Conservation (phyloP, 169 alveolate genomes). For the Plasmodium knowlesi region DNA sequence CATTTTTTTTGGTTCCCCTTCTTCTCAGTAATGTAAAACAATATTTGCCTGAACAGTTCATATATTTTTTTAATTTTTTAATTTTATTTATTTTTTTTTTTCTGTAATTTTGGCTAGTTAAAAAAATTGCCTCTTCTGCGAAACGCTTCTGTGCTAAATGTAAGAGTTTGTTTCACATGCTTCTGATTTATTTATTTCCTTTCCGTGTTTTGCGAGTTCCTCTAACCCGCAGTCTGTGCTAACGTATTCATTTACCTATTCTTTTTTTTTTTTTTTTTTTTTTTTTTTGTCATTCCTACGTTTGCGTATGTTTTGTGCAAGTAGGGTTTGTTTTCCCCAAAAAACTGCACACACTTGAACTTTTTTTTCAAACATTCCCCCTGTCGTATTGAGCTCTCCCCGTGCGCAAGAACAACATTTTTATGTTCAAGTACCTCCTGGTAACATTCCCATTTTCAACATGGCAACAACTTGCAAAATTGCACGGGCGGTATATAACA, state of each 20-base stretch:
- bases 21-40: neutral
- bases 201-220: neutral
- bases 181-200: neutral
- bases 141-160: neutral
- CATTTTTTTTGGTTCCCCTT: neutral
- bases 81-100: conserved; percentile 7
- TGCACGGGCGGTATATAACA: neutral
- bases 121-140: neutral
- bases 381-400: neutral
- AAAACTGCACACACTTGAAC: neutral
- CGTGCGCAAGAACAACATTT: neutral
- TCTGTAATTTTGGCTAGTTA: neutral
- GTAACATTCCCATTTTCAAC: neutral
- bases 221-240: neutral
- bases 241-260: neutral
- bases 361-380: neutral
- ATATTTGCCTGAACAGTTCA: neutral
- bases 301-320: neutral
- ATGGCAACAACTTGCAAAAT: neutral
- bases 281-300: neutral
- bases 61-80: neutral
- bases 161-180: neutral
- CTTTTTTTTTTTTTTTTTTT: too few species aligned
- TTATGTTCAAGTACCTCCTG: neutral
- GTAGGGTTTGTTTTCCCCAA: neutral